Percentiles rank a stretch among this genome's conserved stretches.
Conservation (phyloP, 1,284 basidiomycete genomes). For the Xerocomus amazonicus region DNA sequence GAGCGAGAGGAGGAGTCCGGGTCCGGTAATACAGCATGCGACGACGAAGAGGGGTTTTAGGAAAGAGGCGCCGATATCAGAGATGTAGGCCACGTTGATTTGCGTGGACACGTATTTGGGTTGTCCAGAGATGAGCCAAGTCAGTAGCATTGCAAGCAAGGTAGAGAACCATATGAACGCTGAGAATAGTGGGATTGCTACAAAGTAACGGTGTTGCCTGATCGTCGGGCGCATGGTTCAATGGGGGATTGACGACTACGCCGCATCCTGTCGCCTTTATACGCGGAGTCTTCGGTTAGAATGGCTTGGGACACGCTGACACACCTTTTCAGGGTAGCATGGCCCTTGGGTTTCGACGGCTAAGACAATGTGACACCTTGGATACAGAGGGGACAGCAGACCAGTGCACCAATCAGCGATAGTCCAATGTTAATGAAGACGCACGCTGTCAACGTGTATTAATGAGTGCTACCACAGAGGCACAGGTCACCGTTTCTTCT, state of each 20-base stretch:
- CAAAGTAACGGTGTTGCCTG: conserved; percentile 50
- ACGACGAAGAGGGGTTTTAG: conserved; percentile 71
- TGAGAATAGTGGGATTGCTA: conserved; percentile 58
- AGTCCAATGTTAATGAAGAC: not conserved
- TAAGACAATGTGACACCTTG: too few relatives aligned
- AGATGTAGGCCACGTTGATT: conserved; percentile 64
- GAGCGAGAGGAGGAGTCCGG: conserved; percentile 58
- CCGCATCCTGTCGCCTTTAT: conserved; percentile 10
- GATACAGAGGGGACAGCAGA: not conserved
- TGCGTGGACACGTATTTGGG: conserved; percentile 50
- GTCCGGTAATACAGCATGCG: conserved; percentile 57
- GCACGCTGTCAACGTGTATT: too few relatives aligned
- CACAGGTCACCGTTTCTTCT: conserved; percentile 20
- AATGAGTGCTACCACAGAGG: not conserved
- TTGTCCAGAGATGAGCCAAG: conserved; percentile 52
- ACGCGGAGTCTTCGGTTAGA: not conserved
- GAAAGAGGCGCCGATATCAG: conserved; percentile 65
- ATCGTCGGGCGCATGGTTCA: conserved; percentile 16
- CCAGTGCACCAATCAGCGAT: not conserved
- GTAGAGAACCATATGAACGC: conserved; percentile 64
- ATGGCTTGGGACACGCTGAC: not conserved
- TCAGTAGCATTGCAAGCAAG: conserved; percentile 62
- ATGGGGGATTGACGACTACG: not conserved
- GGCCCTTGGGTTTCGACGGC: not conserved
- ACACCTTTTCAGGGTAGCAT: not conserved